phyloP scores from a whole-genome alignment of 2,329 filamentous ascomycete genomes.

The Pseudocercospora macadamiae region DNA sequence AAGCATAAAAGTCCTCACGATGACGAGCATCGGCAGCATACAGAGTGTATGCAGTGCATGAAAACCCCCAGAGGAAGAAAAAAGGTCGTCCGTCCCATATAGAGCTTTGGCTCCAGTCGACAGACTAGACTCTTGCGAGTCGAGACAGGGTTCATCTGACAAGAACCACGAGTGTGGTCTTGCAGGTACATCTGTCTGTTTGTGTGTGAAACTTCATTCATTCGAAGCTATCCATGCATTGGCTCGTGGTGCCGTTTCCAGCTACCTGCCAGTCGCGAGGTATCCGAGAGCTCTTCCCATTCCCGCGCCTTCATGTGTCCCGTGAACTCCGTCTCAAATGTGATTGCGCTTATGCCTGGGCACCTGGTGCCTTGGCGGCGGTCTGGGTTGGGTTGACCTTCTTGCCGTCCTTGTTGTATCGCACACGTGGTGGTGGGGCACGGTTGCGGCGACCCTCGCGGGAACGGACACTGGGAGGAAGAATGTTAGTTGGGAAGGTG shows the following conservation, averaged over 20 bases:
- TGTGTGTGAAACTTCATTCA: constrained; percentile 22
- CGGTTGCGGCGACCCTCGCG: constrained; percentile 97
- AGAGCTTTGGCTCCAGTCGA: constrained; percentile 5
- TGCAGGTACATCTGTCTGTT: constrained; percentile 10
- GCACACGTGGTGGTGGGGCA: constrained; percentile 92
- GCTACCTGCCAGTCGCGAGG: no score
- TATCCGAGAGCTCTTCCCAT: constrained; percentile 5
- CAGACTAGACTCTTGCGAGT: constrained; percentile 6
- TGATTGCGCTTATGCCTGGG: constrained; percentile 25
- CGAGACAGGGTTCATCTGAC: constrained; percentile 10
- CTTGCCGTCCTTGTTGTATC: constrained; percentile 99
- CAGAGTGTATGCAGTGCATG: no score
- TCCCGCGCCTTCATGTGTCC: constrained; percentile 3
- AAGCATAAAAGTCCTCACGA: no score
- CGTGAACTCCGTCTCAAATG: constrained; percentile 8
- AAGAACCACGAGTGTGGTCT: neutral
- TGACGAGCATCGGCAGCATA: no score
- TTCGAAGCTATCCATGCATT: constrained; percentile 30
- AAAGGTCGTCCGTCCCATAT: constrained; percentile 7
- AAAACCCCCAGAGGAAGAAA: no score
- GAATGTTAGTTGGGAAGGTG: constrained; percentile 18
- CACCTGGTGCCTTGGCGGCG: constrained; percentile 61
- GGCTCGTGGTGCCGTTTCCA: no score
- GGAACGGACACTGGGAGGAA: constrained; percentile 84
- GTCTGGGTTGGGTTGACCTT: constrained; percentile 90